A percentile compares a stretch with the other conserved stretches of the same genome.
These are phyloP conservation scores for Talaromyces sp. DNA, from an alignment of 2,329 filamentous ascomycete genomes.

Conservation along the genomic window DNA sequence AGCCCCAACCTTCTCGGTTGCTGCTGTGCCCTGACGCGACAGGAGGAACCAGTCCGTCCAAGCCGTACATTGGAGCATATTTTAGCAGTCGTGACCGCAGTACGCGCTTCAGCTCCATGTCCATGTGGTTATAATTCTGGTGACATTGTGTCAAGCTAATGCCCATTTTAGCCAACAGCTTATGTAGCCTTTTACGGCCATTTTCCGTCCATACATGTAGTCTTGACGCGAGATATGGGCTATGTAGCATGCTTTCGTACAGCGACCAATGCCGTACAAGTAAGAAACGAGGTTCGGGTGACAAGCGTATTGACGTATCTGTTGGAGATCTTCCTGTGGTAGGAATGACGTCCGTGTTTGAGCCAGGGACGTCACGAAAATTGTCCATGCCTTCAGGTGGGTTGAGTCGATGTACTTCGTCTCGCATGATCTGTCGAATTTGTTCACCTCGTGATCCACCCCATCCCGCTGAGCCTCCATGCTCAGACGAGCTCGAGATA, in stretches of 20 bases:
- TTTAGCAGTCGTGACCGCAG: conserved; percentile 81
- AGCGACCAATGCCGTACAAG: conserved; percentile 94
- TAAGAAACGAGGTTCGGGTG: conserved; percentile 88
- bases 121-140: conserved; percentile 97
- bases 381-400: conserved; percentile 63
- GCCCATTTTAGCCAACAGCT: conserved; percentile 96
- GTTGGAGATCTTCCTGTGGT: conserved; percentile 84
- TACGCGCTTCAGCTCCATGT: conserved; percentile 90
- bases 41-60: conserved; percentile 87
- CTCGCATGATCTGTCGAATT: conserved; percentile 79
- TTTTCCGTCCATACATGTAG: conserved; percentile 92
- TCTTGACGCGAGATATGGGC: conserved; percentile 85
- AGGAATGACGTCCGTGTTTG: conserved; percentile 77
- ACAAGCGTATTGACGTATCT: conserved; percentile 86
- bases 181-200: conserved; percentile 84
- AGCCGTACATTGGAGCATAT: conserved; percentile 87
- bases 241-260: conserved; percentile 98
- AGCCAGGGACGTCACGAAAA: conserved; percentile 60
- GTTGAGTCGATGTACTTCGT: conserved; percentile 91
- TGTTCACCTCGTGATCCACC: conserved; percentile 76
- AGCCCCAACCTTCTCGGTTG: conserved; percentile 90
- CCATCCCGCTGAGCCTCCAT: conserved; percentile 65
- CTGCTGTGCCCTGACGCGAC: conserved; percentile 67
- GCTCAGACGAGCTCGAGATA: conserved; percentile 53
- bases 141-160: conserved; percentile 90